Base-by-base conservation (phyloP, 2,329 filamentous ascomycete species). In the Nemania diffusa region DNA sequence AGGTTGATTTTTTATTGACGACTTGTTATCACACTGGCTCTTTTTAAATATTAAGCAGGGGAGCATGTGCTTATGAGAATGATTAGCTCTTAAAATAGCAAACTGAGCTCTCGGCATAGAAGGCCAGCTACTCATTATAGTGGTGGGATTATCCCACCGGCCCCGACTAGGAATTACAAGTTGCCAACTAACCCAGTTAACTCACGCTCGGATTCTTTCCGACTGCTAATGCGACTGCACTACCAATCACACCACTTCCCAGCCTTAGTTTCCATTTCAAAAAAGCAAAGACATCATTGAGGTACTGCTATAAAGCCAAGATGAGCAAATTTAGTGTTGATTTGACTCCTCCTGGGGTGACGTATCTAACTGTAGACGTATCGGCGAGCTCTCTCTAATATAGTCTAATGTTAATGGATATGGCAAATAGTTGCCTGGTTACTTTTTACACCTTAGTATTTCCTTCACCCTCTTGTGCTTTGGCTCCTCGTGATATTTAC, bases 261-360 rank as follows among this genome's bases (percentile, higher is more conserved):
- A 55, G 20, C 51, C 59, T 51, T 46, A 22, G 22, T 62, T 56
- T 37, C 50, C 4, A 48, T 26, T 4, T 37, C 40, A 40, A 26
- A 37, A 61, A 37, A 26, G 37, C 7, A 62, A 62, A 37, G 51
- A 20, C 26, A 32, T 48, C 8, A 2, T 48, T n/a, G n/a, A n/a
- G n/a, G 9, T 55, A 48, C n/a, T 26, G 59, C 42, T 22, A 15
- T 22, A 26, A 51, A 29, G 29, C 34, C 11, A 9, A 51, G 57
- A 20, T 22, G 44, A 27, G 46, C 46, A 42, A 60, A 27, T 60
- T 40, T 42, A 5, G 20, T 5, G 27, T 27, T 42, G 34, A 46
- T 37, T 15, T 55, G 20, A 27, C 22, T 2, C 15, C 11, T n/a
- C 1, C 52, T 32, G 17, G 1, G 24, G 22, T n/a, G 24, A 29